phyloP scores from a whole-genome alignment of 2,329 filamentous ascomycete species.

The Cladosporium sphaerospermum region DNA sequence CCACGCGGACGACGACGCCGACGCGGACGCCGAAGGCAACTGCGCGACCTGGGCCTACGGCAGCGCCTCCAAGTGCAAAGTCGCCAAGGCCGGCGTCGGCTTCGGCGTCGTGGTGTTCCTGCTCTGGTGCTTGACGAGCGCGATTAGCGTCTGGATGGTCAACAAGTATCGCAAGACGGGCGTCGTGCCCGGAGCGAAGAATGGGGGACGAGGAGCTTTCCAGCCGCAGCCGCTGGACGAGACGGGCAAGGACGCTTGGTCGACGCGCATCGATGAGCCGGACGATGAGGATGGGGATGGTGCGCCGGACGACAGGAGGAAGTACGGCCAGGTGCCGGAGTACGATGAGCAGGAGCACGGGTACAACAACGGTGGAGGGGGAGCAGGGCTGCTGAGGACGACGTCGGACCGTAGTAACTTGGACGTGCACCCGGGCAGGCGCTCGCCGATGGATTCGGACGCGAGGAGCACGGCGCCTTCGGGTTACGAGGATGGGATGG shows the following conservation, averaged over 20 bases:
- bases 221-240: conserved; percentile 30
- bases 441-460: conserved; percentile 13
- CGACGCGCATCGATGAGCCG: conserved; percentile 36
- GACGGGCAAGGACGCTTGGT: conserved; percentile 41
- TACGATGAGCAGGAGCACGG: conserved; percentile 35
- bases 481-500: conserved; percentile 13
- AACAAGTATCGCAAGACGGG: conserved; percentile 53
- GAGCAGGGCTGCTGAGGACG: conserved; percentile 39
- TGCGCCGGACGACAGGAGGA: conserved; percentile 35
- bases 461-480: conserved; percentile 8
- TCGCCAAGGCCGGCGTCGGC: conserved; percentile 51
- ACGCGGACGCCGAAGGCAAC: conserved; percentile 32
- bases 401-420: conserved; percentile 14
- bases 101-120: conserved; percentile 53
- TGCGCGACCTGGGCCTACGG: conserved; percentile 53
- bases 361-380: neutral
- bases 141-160: conserved; percentile 50
- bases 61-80: conserved; percentile 48
- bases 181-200: conserved; percentile 39
- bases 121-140: conserved; percentile 48
- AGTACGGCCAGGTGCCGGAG: conserved; percentile 46
- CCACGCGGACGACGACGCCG: conserved; percentile 13
- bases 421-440: conserved; percentile 36
- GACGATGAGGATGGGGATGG: conserved; percentile 34
- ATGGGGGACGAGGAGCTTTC: conserved; percentile 20